Conservation (phyloP, 495 filamentous ascomycete species). For the Aspergillus baeticus region DNA sequence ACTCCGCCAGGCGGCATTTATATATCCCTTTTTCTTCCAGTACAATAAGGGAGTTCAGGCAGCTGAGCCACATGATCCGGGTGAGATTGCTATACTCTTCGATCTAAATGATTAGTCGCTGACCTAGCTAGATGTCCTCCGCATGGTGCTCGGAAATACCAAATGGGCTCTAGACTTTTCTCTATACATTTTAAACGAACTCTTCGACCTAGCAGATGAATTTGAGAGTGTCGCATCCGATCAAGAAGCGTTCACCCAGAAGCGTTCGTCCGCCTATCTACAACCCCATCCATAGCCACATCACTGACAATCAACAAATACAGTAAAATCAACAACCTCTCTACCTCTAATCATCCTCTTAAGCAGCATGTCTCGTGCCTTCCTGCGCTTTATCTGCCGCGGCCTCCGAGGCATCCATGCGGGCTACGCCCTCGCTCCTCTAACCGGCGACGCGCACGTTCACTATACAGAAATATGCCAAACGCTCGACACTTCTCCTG, state of each 20-base stretch:
- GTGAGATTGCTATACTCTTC: slow-evolving; percentile 33
- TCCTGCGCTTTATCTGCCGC: slow-evolving; percentile 67
- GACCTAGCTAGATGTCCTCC: slow-evolving; percentile 33
- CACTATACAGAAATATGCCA: slow-evolving; percentile 45
- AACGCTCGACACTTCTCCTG: slow-evolving; percentile 39
- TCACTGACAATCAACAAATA: slow-evolving; percentile 14
- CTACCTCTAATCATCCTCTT: slow-evolving; percentile 68
- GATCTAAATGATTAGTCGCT: slow-evolving; percentile 5
- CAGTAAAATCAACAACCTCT: slow-evolving; percentile 49
- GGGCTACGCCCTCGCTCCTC: slow-evolving; percentile 31
- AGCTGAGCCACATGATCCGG: slow-evolving; percentile 63
- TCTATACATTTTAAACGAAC: slow-evolving; percentile 64
- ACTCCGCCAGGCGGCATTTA: slow-evolving; percentile 65
- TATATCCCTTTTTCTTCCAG: slow-evolving; percentile 61
- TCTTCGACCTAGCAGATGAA: slow-evolving; percentile 61
- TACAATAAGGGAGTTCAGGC: slow-evolving; percentile 37
- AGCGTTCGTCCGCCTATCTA: slow-evolving; percentile 33
- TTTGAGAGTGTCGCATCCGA: slow-evolving; percentile 41
- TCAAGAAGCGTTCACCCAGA: slow-evolving; percentile 43
- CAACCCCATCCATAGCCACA: not conserved
- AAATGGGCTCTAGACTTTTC: slow-evolving; percentile 70
- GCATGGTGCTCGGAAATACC: slow-evolving; percentile 43
- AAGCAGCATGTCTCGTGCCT: slow-evolving; percentile 69
- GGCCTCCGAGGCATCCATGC: slow-evolving; percentile 50
- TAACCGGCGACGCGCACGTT: slow-evolving; percentile 35